A percentile compares a stretch with the other conserved stretches of the same genome.
phyloP scores from a whole-genome alignment of 129 eudicot species.

The Kitagawia praeruptora region DNA sequence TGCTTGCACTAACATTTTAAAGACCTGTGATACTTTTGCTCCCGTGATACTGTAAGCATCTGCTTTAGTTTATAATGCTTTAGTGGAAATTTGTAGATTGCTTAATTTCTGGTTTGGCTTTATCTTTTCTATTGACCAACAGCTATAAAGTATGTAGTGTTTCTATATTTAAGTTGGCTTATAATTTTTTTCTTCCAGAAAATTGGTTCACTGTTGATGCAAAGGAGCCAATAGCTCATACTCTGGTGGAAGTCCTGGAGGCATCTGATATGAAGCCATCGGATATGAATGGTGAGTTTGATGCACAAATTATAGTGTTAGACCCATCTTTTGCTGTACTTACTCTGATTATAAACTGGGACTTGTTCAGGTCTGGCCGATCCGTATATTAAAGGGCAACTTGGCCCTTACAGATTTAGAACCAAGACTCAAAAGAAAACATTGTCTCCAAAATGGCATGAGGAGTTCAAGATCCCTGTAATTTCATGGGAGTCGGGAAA shows the following conservation, averaged over 20 bases:
- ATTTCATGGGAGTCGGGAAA: constrained; percentile 70
- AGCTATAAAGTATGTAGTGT: not conserved
- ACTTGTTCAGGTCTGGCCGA: constrained; percentile 73
- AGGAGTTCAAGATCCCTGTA: constrained; percentile 86
- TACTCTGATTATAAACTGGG: constrained; percentile 1
- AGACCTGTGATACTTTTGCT: not conserved
- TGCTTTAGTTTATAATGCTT: not conserved
- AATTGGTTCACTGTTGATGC: constrained; percentile 86
- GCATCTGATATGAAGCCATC: constrained; percentile 80
- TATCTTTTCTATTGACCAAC: not conserved
- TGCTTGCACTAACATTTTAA: not conserved
- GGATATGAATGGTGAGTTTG: constrained; percentile 61
- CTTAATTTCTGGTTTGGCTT: not conserved
- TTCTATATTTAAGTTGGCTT: not conserved
- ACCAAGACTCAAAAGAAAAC: constrained; percentile 77
- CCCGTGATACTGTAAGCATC: not conserved
- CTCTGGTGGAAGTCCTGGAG: constrained; percentile 67
- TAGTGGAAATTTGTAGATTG: not conserved
- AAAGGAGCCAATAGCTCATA: constrained; percentile 73
- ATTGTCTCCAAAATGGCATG: constrained; percentile 79
- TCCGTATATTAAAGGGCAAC: constrained; percentile 87
- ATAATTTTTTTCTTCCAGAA: constrained; percentile 21
- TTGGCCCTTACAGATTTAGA: constrained; percentile 77
- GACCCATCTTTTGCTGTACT: not conserved
- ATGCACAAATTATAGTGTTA: not conserved